phyloP scores from a whole-genome alignment of 495 filamentous ascomycete species.

The Lentithecium fluviatile region DNA sequence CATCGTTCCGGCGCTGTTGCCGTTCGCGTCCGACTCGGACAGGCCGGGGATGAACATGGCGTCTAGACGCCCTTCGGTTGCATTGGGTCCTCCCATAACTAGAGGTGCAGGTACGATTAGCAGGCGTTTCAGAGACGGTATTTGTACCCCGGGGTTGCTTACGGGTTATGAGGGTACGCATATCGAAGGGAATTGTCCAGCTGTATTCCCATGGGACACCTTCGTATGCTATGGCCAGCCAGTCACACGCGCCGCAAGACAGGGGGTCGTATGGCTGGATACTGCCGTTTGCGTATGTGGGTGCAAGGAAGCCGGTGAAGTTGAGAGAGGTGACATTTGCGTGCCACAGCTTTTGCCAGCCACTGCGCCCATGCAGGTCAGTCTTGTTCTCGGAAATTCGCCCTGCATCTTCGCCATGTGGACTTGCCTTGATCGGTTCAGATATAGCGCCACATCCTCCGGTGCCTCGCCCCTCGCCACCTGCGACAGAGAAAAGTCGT shows the following conservation, averaged over 20 bases:
- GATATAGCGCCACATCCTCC: constrained; percentile 23
- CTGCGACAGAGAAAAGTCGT: constrained; percentile 37
- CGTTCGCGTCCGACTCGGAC: constrained; percentile 31
- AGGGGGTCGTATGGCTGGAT: constrained; percentile 33
- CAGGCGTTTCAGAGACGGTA: too few species aligned
- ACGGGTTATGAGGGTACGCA: constrained; percentile 52
- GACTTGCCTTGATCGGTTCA: constrained; percentile 19
- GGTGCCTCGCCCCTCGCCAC: constrained; percentile 29
- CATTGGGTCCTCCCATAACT: too few species aligned
- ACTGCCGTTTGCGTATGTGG: constrained; percentile 27
- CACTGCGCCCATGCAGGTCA: constrained; percentile 57
- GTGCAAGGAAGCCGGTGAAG: constrained; percentile 38
- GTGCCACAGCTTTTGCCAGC: constrained; percentile 37
- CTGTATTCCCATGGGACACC: constrained; percentile 57
- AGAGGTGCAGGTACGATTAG: too few species aligned
- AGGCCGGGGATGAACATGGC: too few species aligned
- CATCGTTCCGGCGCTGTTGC: constrained; percentile 40
- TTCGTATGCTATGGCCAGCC: constrained; percentile 32
- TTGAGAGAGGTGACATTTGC: constrained; percentile 12
- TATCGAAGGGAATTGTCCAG: constrained; percentile 35
- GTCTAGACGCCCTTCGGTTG: too few species aligned
- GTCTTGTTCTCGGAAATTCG: constrained; percentile 37
- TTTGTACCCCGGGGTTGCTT: too few species aligned
- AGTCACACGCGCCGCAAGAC: constrained; percentile 32
- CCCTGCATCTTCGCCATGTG: too few species aligned